Base-by-base conservation (phyloP, 2,329 filamentous ascomycete species). In the Neopestalotiopsis sp. region DNA sequence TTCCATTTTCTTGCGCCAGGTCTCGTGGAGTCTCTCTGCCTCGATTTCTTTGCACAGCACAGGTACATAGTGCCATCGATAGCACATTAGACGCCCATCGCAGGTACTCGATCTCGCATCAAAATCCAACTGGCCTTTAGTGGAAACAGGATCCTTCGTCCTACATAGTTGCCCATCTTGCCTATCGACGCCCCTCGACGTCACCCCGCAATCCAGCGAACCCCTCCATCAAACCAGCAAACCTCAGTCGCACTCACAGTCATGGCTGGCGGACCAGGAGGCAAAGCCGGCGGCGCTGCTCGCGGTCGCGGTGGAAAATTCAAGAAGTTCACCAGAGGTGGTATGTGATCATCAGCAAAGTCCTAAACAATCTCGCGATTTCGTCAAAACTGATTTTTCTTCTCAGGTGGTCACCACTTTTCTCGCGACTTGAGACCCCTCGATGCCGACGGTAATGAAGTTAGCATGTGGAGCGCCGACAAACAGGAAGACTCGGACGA, bases 281-380 rank as follows among this genome's bases (percentile, higher is more conserved):
- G 38, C 64, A 78, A 69, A 71, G 81, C 85, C 58, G 84, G 84
- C 72, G 76, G 80, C 56, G 84, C 80, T 80, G 86, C 91, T 72
- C 88, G 94, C 79, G 94, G 94, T 75, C 92, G 95, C 79, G 94
- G 92, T 76, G 94, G 95, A 82, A 98, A 98, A 84, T 97, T 95
- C 82, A 93, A 90, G 85, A 98, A 98, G 86, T 94, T 92, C 74
- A 94, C 94, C 75, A 89, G 95, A 83, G 95, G 95, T 87, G 95
- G 95, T 95, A 83, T 75, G 88, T 77, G 64, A n/a, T 60, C 62
- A 58, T 61, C 63, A 52, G 28, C 32, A 30, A 28, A 64, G 17
- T 56, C 14, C 38, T 32, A 10, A 28, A 6, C 32, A 32, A 42
- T 42, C 45, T 9, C n/a, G 28, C 20, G 52, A 52, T 40, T 7